phyloP scores from a whole-genome alignment of 2,329 filamentous ascomycete species.

The Alternaria brassicicola region DNA sequence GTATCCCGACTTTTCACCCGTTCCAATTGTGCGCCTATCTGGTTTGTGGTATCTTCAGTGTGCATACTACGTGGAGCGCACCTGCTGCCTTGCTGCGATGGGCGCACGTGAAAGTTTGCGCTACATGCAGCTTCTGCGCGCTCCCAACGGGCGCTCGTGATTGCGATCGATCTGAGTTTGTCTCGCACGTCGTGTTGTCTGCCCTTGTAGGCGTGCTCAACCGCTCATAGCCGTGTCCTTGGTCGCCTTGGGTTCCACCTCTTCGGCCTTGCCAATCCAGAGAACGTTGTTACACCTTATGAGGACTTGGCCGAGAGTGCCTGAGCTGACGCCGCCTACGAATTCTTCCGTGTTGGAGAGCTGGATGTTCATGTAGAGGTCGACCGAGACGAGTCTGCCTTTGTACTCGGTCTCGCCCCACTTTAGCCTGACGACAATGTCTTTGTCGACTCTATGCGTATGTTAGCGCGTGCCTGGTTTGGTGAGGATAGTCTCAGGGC shows the following conservation, averaged over 20 bases:
- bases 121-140: background rate
- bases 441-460: conserved; percentile 75
- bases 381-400: conserved; percentile 87
- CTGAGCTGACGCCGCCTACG: conserved; percentile 84
- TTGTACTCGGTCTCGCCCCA: conserved; percentile 99
- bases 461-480: conserved; percentile 13
- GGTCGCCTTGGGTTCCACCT: conserved; percentile 50
- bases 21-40: conserved; percentile 11
- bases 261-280: conserved; percentile 73
- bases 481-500: background rate
- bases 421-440: conserved; percentile 91
- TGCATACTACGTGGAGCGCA: conserved; percentile 9
- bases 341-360: conserved; percentile 90
- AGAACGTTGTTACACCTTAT: conserved; percentile 99
- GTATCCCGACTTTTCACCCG: conserved; percentile 12
- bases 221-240: conserved; percentile 51
- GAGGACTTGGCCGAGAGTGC: conserved; percentile 84
- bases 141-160: background rate
- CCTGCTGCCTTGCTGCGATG: background rate
- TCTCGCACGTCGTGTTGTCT: conserved; percentile 2
- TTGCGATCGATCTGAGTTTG: background rate
- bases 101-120: background rate
- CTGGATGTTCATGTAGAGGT: conserved; percentile 99
- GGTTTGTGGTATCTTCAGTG: conserved; percentile 22
- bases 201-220: conserved; percentile 28